Conservation (phyloP, 164 flowering plant species). For the Houttuynia cordata region DNA sequence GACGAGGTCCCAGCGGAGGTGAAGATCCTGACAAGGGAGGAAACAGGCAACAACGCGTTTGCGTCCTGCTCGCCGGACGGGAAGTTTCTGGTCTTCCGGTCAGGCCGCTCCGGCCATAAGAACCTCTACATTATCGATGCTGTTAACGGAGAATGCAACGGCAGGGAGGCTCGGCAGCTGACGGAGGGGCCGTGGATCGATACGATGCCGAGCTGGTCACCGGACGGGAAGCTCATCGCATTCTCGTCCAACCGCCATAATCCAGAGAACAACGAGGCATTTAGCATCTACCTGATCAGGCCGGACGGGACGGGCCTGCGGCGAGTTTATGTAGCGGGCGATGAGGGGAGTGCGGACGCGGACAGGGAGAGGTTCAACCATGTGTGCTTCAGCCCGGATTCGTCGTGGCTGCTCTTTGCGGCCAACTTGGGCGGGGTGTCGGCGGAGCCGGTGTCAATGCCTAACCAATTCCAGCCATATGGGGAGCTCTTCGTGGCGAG, state of each 20-base stretch:
- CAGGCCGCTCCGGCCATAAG: conserved; percentile 70
- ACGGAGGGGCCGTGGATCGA: conserved; percentile 81
- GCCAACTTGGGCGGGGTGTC: conserved; percentile 59
- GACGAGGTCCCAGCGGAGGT: not conserved
- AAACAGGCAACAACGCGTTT: conserved; percentile 61
- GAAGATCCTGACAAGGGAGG: conserved; percentile 16
- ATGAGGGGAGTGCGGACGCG: conserved; percentile 20
- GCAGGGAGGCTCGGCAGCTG: conserved; percentile 26
- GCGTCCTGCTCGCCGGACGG: conserved; percentile 82
- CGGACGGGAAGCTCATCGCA: conserved; percentile 76
- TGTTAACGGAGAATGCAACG: conserved; percentile 29
- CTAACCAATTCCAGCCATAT: conserved; percentile 89
- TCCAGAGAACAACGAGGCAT: conserved; percentile 43
- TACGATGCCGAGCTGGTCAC: conserved; percentile 88
- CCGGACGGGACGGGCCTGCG: conserved; percentile 61
- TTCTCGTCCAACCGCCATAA: conserved; percentile 57
- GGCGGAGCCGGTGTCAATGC: conserved; percentile 70
- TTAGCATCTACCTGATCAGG: conserved; percentile 45
- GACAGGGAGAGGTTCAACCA: conserved; percentile 75
- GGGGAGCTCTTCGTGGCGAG: conserved; percentile 56
- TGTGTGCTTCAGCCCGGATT: conserved; percentile 64
- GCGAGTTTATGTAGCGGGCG: conserved; percentile 44
- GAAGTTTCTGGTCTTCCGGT: conserved; percentile 63
- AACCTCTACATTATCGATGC: conserved; percentile 79
- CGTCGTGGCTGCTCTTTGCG: conserved; percentile 68